Percentiles rank a stretch among this genome's conserved stretches.
phyloP scores from a whole-genome alignment of 2,329 filamentous ascomycete genomes.

The Atkinsonella hypoxylon region DNA sequence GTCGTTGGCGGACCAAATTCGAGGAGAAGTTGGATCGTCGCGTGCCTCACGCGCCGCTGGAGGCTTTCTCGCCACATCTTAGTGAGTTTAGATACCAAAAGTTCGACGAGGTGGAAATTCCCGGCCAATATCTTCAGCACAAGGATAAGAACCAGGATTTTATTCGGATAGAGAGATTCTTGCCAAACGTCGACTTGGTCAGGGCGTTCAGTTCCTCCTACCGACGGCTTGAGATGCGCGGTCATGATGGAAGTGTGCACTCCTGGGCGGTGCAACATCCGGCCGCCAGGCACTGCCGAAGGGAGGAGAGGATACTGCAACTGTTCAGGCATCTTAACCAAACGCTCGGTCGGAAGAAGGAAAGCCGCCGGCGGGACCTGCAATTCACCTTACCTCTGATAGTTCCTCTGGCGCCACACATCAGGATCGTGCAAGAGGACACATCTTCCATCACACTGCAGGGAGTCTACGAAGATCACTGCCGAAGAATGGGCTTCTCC shows the following conservation, averaged over 20 bases:
- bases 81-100: slow-evolving; percentile 97
- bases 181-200: slow-evolving; percentile 88
- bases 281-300: slow-evolving; percentile 77
- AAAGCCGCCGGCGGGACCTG: slow-evolving; percentile 82
- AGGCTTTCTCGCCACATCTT: slow-evolving; percentile 78
- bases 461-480: slow-evolving; percentile 93
- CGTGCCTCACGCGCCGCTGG: slow-evolving; percentile 59
- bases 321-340: slow-evolving; percentile 97
- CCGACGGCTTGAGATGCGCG: slow-evolving; percentile 85
- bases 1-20: slow-evolving; percentile 93
- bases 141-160: slow-evolving; percentile 99
- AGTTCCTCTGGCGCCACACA: slow-evolving; percentile 88
- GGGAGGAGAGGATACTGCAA: slow-evolving; percentile 91
- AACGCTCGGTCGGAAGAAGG: slow-evolving; percentile 81
- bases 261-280: slow-evolving; percentile 94
- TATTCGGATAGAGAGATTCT: slow-evolving; percentile 89
- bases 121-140: slow-evolving; percentile 91
- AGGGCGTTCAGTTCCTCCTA: slow-evolving; percentile 85
- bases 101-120: slow-evolving; percentile 96
- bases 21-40: slow-evolving; percentile 93
- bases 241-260: slow-evolving; percentile 95
- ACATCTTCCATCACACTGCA: slow-evolving; percentile 88
- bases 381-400: slow-evolving; percentile 95
- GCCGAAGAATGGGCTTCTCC: slow-evolving; percentile 69
- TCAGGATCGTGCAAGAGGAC: slow-evolving; percentile 92